Evolutionary conservation across 148 eudicot genomes (phyloP), one percentile per base, ranked within the genome.

Genomic region (Silene uniflora): DNA sequence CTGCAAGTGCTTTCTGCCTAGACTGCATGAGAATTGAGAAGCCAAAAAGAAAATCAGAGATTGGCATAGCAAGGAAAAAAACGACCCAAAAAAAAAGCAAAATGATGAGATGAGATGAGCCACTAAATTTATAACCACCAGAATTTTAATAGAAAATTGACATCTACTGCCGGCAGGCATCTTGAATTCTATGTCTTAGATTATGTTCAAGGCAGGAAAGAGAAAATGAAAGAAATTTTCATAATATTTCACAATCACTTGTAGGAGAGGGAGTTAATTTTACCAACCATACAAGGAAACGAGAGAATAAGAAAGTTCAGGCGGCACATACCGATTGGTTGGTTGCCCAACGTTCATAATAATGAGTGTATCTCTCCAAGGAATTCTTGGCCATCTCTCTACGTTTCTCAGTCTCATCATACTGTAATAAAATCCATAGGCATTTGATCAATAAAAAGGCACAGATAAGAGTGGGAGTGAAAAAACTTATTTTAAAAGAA

Each of bases 321-420:
- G 29, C 8, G 35, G 62, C 66, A 73, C 89, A 75, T 85, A 92
- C 97, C 80, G 93, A 84, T 74, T 92, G 97, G 82, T 90, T 92
- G 47, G 93, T 92, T 16, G 98, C 96, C 98, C 98, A 92, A 75
- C 97, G 86, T 76, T 92, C 98, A 83, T 92, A 92, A 69, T 90
- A 92, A 89, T 92, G 98, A 76, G 96, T 92, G 73, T 92, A 92
- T 89, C 91, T 84, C 87, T 90, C 98, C 49, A 92, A 79, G 12
- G 98, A 92, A 71, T 89, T 92, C 77, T 92, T 92, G 42, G 98
- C 98, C 96, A 89, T 92, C 84, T 92, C 98, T 85, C 96, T 87
- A 75, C 98, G 89, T 75, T 89, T 90, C 84, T 92, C 96, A 61
- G 91, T 35, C 73, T 92, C 98, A 75, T 89, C 91, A 81, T 79